These are phyloP conservation scores for Beverwykella pulmonaria DNA, from an alignment of 495 filamentous ascomycete genomes.

Conservation along the genomic window DNA sequence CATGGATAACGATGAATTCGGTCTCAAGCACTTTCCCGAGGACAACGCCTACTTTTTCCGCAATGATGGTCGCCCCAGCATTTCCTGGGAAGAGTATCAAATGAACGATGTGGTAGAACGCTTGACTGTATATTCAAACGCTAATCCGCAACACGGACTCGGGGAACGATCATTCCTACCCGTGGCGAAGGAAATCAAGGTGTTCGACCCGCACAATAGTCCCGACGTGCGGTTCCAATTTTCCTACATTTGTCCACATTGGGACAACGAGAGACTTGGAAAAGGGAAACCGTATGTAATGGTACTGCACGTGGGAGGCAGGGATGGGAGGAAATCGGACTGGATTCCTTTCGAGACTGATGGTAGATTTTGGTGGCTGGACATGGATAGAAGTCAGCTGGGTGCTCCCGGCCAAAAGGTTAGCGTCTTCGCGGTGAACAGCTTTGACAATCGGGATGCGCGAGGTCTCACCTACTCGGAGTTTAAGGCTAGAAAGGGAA, in stretches of 20 bases:
- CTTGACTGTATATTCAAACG: constrained; percentile 55
- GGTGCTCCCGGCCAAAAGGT: constrained; percentile 71
- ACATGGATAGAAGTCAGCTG: constrained; percentile 65
- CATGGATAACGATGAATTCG: constrained; percentile 82
- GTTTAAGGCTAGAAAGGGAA: constrained; percentile 62
- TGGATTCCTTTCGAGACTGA: constrained; percentile 67
- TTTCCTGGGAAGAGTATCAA: constrained; percentile 80
- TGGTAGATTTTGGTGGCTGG: constrained; percentile 73
- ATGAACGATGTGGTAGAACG: constrained; percentile 55
- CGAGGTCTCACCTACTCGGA: constrained; percentile 69
- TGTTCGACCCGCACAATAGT: constrained; percentile 51
- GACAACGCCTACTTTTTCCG: constrained; percentile 72
- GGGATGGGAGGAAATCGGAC: constrained; percentile 68
- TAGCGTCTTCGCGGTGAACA: constrained; percentile 63
- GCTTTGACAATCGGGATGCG: constrained; percentile 63
- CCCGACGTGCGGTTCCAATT: constrained; percentile 75
- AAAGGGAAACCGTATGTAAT: constrained; percentile 64
- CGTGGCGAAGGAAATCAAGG: constrained; percentile 56
- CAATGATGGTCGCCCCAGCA: constrained; percentile 54
- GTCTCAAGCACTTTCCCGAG: constrained; percentile 72
- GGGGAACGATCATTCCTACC: constrained; percentile 65
- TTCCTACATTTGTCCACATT: constrained; percentile 73
- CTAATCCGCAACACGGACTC: constrained; percentile 62
- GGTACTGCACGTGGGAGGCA: constrained; percentile 64
- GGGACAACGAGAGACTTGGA: constrained; percentile 68